A percentile compares a stretch with the other conserved stretches of the same genome.
phyloP scores from a whole-genome alignment of 495 filamentous ascomycete genomes.

The Tuber brumale region DNA sequence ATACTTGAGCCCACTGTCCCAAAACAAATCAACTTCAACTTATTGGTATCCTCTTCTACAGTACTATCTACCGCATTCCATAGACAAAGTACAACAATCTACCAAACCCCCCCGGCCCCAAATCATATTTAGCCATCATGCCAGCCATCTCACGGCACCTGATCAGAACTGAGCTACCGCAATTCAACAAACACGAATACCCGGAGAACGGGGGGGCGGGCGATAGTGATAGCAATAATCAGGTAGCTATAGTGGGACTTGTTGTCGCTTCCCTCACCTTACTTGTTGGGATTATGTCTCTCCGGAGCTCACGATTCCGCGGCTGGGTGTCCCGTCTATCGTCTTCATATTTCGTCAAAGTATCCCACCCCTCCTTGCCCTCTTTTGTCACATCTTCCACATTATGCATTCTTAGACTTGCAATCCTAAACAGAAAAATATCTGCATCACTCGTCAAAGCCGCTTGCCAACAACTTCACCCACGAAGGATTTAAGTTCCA shows the following conservation, averaged over 20 bases:
- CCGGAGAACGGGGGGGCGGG: neutral
- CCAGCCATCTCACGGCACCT: neutral
- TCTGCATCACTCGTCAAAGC: neutral
- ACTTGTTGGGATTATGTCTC: neutral
- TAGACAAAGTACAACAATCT: too few relatives aligned
- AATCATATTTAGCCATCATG: neutral
- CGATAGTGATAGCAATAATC: neutral
- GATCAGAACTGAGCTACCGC: neutral
- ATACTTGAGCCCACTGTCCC: neutral
- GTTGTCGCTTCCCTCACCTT: neutral
- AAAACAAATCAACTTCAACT: neutral
- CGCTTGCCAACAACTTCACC: too few relatives aligned
- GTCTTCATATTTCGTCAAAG: neutral
- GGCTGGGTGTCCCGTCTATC: neutral
- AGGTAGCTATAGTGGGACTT: neutral
- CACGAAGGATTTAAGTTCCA: neutral
- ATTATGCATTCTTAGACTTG: neutral
- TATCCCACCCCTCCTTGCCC: neutral
- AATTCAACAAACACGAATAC: neutral
- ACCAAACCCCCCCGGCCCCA: too few relatives aligned
- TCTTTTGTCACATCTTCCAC: neutral
- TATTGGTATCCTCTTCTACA: neutral
- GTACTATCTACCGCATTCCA: too few relatives aligned
- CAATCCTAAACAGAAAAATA: neutral
- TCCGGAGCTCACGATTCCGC: neutral